Base-by-base conservation (phyloP, 2,329 filamentous ascomycete species). In the Eutypa lata region DNA sequence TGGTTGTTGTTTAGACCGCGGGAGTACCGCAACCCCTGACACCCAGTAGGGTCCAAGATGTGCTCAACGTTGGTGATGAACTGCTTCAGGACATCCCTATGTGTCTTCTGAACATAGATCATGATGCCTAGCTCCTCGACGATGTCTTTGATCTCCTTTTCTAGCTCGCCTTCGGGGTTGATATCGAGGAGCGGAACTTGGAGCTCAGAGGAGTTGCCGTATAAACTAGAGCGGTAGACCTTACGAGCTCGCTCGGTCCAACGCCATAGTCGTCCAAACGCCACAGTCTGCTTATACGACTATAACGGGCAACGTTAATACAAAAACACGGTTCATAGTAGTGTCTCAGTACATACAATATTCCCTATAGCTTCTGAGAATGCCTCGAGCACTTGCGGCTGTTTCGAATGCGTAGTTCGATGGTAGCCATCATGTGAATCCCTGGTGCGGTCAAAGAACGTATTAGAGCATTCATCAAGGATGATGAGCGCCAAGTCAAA, bases 111-210 rank as follows among this genome's bases (percentile, higher is more conserved):
- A 14, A 78, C 65, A 14, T 70, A 65, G 0, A 72, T 61, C 65
- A 79, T 76, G 49, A 79, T 79, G 8, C 73, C 71, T 0, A 80
- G 66, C 54, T 80, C 76, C 14, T 78, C 76, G 1, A 73, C 59
- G 21, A 79, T 76, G 42, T 79, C 76, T 47, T 76, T 74, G 10
- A 75, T 71, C 48, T 79, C 76, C 0, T 66, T 61, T 31, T 76
- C 70, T 0, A 79, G 61, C 19, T 69, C 65, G 0, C 71, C 73
- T 53, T 78, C 75, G 1, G 68, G 67, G 2, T 70, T 71, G 22
- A 78, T 76, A 49, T 76, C 68, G 1, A 77, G 66, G 0, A 73
- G 62, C 0, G 60, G 47, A 47, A 67, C 56, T 48, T 72, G 61
- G 0, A 65, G 57, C 0, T 61, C 58, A 1, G 61, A 59, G 7